phyloP scores from a whole-genome alignment of 2,329 filamentous ascomycete genomes.

The Alternaria triticina region DNA sequence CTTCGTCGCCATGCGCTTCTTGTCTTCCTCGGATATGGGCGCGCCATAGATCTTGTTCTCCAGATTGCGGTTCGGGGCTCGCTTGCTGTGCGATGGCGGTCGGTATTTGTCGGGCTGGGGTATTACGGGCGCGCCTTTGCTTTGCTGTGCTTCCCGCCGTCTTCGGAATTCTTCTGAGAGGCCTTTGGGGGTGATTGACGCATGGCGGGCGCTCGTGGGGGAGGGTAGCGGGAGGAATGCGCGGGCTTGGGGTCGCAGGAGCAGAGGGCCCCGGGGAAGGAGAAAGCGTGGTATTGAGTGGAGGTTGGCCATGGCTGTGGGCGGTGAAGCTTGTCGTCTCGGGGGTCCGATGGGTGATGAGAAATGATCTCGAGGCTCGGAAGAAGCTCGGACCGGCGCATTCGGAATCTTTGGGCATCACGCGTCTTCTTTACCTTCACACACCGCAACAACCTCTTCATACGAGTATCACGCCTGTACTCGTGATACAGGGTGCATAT shows the following conservation, averaged over 20 bases:
- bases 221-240: constrained; percentile 19
- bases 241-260: constrained; percentile 33
- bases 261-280: constrained; percentile 33
- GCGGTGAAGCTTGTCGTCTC: constrained; percentile 22
- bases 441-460: background rate
- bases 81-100: constrained; percentile 84
- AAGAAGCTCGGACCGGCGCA: constrained; percentile 25
- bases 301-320: constrained; percentile 38
- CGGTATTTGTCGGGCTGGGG: constrained; percentile 89
- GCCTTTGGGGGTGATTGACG: constrained; percentile 37
- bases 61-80: constrained; percentile 63
- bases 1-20: constrained; percentile 68
- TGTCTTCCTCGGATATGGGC: constrained; percentile 69
- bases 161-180: constrained; percentile 40
- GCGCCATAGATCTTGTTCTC: constrained; percentile 76
- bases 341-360: constrained; percentile 22
- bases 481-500: background rate
- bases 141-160: constrained; percentile 41
- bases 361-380: constrained; percentile 10
- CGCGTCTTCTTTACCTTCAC: too few relatives aligned
- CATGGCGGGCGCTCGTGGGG: constrained; percentile 37
- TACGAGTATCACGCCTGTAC: background rate
- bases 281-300: constrained; percentile 46
- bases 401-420: background rate
- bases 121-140: constrained; percentile 60